Conservation (phyloP, 1,284 basidiomycete species). For the Mixia osmundae region DNA sequence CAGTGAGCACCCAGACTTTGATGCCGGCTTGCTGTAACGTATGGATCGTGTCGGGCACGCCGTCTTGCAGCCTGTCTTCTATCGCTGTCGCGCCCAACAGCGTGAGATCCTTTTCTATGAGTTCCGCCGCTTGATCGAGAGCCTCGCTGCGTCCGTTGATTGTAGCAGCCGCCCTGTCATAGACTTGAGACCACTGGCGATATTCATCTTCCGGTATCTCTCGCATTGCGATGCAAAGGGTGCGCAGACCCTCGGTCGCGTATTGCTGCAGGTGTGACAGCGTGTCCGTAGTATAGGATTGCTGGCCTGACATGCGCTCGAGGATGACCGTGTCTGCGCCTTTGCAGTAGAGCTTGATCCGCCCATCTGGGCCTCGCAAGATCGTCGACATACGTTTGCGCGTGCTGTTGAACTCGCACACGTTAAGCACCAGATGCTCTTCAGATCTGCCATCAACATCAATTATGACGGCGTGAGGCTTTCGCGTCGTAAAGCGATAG, state of each 20-base stretch:
- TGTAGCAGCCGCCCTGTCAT: conserved; percentile 54
- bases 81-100: conserved; percentile 85
- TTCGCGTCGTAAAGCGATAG: conserved; percentile 64
- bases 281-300: conserved; percentile 49
- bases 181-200: conserved; percentile 48
- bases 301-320: conserved; percentile 36
- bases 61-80: conserved; percentile 90
- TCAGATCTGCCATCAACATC: conserved; percentile 77
- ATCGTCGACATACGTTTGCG: conserved; percentile 85
- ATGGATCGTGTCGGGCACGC: conserved; percentile 88
- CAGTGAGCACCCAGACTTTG: conserved; percentile 88
- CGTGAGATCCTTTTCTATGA: conserved; percentile 53
- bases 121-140: conserved; percentile 63
- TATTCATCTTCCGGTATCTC: conserved; percentile 65
- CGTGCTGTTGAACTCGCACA: conserved; percentile 80
- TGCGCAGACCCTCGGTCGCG: conserved; percentile 76
- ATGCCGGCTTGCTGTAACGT: conserved; percentile 78
- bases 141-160: conserved; percentile 63
- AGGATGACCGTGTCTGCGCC: conserved; percentile 94
- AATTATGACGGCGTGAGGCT: conserved; percentile 55
- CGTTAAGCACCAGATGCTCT: conserved; percentile 49
- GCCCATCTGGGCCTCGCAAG: conserved; percentile 56
- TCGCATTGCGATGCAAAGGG: conserved; percentile 69
- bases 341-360: conserved; percentile 69
- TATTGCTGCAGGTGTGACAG: conserved; percentile 71